Base-by-base conservation (phyloP, 192 early-diverging fungal genomes). In the Entomortierella lignicola region DNA sequence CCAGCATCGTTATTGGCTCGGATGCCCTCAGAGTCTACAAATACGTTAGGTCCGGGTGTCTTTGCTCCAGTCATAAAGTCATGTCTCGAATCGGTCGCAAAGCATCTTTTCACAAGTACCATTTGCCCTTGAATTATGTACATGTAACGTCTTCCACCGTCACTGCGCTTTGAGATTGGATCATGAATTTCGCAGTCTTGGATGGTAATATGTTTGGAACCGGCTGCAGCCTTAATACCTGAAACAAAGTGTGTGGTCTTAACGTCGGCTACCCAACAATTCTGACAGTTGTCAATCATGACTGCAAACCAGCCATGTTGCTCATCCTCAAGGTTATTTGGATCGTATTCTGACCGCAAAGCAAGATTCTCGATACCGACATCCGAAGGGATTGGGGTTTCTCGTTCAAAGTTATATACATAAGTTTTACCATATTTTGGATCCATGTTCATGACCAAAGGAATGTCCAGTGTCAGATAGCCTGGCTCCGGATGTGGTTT, bases 1-100 rank as follows among this genome's bases (percentile, higher is more conserved):
- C 73, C 73, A 5, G 73, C 73, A 34, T 77, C 74, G 21, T 69
- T 79, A 34, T 79, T 69, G 27, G 74, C 74, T 13, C 64, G 58
- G 51, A 69, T 30, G 2, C 73, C 73, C 8, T 63, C 60, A 37
- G 75, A 79, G 31, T 70, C 75, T 13, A 79, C 75, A 66, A 79
- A 79, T 0, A 79, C 75, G 26, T 79, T 79, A 0, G 75, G 75
- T 1, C 75, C 75, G 0, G 32, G 30, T 7, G 66, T 79, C 27
- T 59, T 65, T 30, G 62, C 25, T 0, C 75, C 75, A 10, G 68
- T 70, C 2, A 79, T 44, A 50, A 70, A 79, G 15, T 79, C 75
- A 37, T 79, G 75, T 51, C 75, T 44, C 1, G 67, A 8, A 48
- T 79, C 62, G 7, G 34, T 60, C 4, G 68, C 39, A 54, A 63